Evolutionary conservation across 2,329 filamentous ascomycete genomes (phyloP), one percentile per base, ranked within the genome.

Genomic region (Lasiodiplodia gonubiensis): DNA sequence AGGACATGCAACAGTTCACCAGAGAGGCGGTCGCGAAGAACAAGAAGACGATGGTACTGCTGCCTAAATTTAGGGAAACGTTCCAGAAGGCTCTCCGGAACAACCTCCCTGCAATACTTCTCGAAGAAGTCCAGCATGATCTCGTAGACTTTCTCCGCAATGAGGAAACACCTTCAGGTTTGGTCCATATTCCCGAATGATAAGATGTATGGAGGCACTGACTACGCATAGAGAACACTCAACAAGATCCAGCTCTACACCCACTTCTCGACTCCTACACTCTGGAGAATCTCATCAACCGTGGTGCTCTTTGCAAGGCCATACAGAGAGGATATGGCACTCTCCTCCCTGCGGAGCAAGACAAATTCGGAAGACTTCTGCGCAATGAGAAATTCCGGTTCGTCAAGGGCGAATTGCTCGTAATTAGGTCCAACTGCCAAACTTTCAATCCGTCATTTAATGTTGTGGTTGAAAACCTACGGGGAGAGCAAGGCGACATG

Each of bases 401-500:
- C 39, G 27, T 4, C 5, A 7, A 6, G 4, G 25, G 23, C 12
- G 57, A 60, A 27, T 16, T 60, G 18, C 57, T 60, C 57, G 21
- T 60, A 4, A 12, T 48, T n/a, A 42, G 46, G 18, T 27, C 7
- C 5, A 11, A 21, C 2, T 2, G 10, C 4, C 16, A 4, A 2
- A 46, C 57, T 3, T 60, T 60, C 57, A 48, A 60, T 27, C 35
- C 25, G 18, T 25, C 39, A 18, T 5, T 16, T 8, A 60, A 60
- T 18, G 18, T 60, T n/a, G 57, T 60, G 6, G 57, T 60, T 14
- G 39, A 60, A 18, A 60, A 60, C 25, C 33, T 48, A 39, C 39
- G 11, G n/a, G 57, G 57, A 8, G 25, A 60, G 39, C 57, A 39
- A 12, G 57, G 57, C 4, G 57, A 60, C 18, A 60, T 60, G 57